Conservation (phyloP, 139 green algal genomes). For the Cymbomonas tetramitiformis region DNA sequence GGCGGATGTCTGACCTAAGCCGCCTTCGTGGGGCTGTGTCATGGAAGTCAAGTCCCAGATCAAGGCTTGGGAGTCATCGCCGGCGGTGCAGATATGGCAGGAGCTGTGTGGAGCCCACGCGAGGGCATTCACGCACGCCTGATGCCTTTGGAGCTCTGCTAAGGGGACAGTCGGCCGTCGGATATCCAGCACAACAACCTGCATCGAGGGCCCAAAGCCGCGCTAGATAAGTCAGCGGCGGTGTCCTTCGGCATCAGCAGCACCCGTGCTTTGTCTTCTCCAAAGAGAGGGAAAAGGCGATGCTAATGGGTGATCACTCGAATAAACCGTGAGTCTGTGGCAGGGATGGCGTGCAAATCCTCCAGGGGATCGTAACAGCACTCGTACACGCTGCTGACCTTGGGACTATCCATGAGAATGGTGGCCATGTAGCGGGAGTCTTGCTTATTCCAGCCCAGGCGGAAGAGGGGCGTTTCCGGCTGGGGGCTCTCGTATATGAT, state of each 20-base stretch:
- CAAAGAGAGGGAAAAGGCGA: neutral
- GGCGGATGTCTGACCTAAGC: too few relatives aligned
- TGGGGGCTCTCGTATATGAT: slow-evolving; percentile 87
- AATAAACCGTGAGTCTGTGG: neutral
- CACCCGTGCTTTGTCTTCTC: too few relatives aligned
- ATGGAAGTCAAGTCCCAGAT: slow-evolving; percentile 84
- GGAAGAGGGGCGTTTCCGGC: slow-evolving; percentile 62
- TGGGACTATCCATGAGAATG: slow-evolving; percentile 61
- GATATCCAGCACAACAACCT: slow-evolving; percentile 79
- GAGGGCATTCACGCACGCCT: slow-evolving; percentile 64
- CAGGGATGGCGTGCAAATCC: neutral
- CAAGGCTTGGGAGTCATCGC: slow-evolving; percentile 67
- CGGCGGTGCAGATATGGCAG: slow-evolving; percentile 80
- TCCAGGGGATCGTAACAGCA: neutral
- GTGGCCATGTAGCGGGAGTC: slow-evolving; percentile 90
- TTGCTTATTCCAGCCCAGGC: slow-evolving; percentile 91
- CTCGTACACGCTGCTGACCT: too few relatives aligned
- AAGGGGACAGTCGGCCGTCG: slow-evolving; percentile 77
- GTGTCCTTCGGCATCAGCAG: too few relatives aligned
- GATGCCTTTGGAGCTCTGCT: slow-evolving; percentile 53
- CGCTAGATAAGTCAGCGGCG: too few relatives aligned
- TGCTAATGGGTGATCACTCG: neutral
- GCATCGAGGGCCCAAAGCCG: too few relatives aligned
- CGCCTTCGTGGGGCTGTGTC: slow-evolving; percentile 33
- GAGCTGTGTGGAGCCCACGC: slow-evolving; percentile 84